phyloP scores from a whole-genome alignment of 495 filamentous ascomycete genomes.

The Penicillium simplicissimum region DNA sequence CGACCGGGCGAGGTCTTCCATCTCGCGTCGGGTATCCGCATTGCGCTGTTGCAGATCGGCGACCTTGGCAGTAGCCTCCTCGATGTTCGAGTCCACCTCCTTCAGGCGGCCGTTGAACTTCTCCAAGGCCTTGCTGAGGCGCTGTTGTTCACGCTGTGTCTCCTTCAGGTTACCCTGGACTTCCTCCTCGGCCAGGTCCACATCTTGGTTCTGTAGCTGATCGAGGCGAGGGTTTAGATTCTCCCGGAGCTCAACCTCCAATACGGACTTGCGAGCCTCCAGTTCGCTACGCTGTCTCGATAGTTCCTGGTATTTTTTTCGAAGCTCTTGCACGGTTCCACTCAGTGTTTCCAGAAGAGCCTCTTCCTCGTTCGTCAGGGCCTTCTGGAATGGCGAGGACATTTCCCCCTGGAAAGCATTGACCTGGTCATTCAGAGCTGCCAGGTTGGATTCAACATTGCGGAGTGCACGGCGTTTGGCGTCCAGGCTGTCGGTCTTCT shows the following conservation, averaged over 20 bases:
- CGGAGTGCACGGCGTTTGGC: conserved; percentile 65
- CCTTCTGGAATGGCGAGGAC: conserved; percentile 86
- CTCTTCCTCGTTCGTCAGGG: conserved; percentile 80
- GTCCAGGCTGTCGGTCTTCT: conserved; percentile 72
- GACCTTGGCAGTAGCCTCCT: conserved; percentile 61
- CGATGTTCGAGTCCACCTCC: conserved; percentile 71
- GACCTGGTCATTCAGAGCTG: conserved; percentile 71
- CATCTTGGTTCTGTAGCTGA: conserved; percentile 76
- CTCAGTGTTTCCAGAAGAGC: conserved; percentile 71
- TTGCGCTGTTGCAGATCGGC: conserved; percentile 63
- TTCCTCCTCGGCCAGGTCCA: conserved; percentile 64
- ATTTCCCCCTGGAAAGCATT: conserved; percentile 75
- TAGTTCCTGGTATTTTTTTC: conserved; percentile 71
- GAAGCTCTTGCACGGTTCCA: conserved; percentile 66
- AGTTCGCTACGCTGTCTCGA: conserved; percentile 73
- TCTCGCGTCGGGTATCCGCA: conserved; percentile 62
- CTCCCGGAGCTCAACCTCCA: conserved; percentile 84
- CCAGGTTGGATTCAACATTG: conserved; percentile 75
- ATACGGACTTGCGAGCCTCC: conserved; percentile 71
- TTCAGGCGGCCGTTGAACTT: conserved; percentile 65
- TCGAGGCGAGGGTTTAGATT: conserved; percentile 85
- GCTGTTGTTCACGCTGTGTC: conserved; percentile 78
- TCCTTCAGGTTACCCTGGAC: conserved; percentile 71
- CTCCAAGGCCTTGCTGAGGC: conserved; percentile 60
- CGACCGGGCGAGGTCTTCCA: conserved; percentile 73